phyloP scores from a whole-genome alignment of 208 protist genomes.

The Angomonas ambiguus region DNA sequence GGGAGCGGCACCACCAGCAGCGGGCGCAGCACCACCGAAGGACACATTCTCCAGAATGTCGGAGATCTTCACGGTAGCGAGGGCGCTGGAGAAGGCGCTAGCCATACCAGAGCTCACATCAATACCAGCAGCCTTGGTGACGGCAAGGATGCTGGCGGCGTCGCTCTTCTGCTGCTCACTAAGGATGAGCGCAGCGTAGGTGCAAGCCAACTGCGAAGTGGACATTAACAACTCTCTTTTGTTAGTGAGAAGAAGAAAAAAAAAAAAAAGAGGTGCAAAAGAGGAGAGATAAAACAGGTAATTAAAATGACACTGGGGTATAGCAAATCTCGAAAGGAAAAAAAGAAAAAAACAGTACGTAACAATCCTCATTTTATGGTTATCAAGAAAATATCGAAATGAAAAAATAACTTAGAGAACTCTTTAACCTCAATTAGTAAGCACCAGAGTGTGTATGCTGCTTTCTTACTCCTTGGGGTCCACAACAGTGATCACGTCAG shows the following conservation, averaged over 20 bases:
- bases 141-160: constrained; percentile 43
- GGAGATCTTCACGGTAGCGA: constrained; percentile 52
- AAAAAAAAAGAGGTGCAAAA: neutral
- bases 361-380: constrained; percentile 8
- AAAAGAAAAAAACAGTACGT: too few relatives aligned
- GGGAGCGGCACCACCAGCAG: constrained; percentile 30
- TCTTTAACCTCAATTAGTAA: too few relatives aligned
- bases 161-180: constrained; percentile 87
- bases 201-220: constrained; percentile 90
- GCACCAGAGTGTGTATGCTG: too few relatives aligned
- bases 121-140: constrained; percentile 76
- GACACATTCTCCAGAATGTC: constrained; percentile 65
- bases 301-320: too few relatives aligned
- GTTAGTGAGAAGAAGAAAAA: constrained; percentile 1
- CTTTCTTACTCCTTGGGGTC: constrained; percentile 41
- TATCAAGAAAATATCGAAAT: constrained; percentile 14
- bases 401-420: constrained; percentile 23
- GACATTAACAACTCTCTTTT: neutral
- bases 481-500: constrained; percentile 78
- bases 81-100: constrained; percentile 50
- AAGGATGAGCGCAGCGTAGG: constrained; percentile 93
- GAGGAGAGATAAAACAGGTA: too few relatives aligned
- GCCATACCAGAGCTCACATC: constrained; percentile 75
- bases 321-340: too few relatives aligned
- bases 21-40: constrained; percentile 52